Base-by-base conservation (phyloP, 1,139 yeast genomes). In the Hansenula lynferdii region DNA sequence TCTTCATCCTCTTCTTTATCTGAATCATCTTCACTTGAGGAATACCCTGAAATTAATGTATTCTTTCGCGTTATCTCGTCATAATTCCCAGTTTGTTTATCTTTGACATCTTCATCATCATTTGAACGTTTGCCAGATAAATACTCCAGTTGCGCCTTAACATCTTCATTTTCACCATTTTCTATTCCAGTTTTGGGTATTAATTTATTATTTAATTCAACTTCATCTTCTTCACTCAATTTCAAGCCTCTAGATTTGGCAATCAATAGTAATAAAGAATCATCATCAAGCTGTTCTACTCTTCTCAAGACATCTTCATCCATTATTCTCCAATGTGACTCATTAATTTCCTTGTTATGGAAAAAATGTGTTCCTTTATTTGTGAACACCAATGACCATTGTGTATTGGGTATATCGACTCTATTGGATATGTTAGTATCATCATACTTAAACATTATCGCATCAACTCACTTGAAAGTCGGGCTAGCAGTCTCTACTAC, bases 181-280 rank as follows among this genome's bases (percentile, higher is more conserved):
- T 38, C 43, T 8, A 40, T 42, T 8, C 41, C 45, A 6, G 18
- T 17, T 9, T 12, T 19, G 20, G 31, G 19, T 12, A 30, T 16
- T 29, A 35, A 8, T 16, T 10, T 26, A 4, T 10, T 19, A 26
- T 28, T 28, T 4, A 27, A 19, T 11, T 33, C 40, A 12, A 26
- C 39, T 4, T 47, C 38, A 9, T 47, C 33, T 21, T 50, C 54
- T 8, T 50, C 49, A 33, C 49, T 57, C 9, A 64, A 42, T n/a
- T 49, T 41, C 26, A 68, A 50, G 0, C 80, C 80, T 25, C 80
- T 57, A 5, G 75, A 68, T 25, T 62, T 55, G 0, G 76, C 80
- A 12, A 72, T 54, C 39, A 71, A 45, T 26, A 61, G 37, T 1
- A 74, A 42, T 14, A 74, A 42, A 32, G 58, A 51, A 15, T 60